Conservation (phyloP, 106 monocot species). For the Platanthera zijinensis region DNA sequence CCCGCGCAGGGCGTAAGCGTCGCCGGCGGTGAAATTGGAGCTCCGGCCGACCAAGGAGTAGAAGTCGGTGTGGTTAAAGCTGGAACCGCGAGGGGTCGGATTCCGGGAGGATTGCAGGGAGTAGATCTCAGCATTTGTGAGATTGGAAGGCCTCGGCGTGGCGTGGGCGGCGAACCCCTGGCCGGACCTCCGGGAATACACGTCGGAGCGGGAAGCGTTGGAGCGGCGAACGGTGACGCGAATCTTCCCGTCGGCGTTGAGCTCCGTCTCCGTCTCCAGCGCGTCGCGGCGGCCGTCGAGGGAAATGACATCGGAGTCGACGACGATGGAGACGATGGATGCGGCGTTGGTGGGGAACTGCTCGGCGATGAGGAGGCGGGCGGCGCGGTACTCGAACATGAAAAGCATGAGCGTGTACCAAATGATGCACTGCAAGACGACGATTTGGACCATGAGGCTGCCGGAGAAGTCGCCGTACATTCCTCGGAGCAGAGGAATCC, state of each 20-base stretch:
- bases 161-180: background rate
- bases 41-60: constrained; percentile 33
- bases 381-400: constrained; percentile 84
- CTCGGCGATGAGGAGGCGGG: constrained; percentile 58
- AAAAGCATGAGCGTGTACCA: constrained; percentile 97
- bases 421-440: constrained; percentile 92
- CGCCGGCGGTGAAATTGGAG: constrained; percentile 18
- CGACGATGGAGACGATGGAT: constrained; percentile 61
- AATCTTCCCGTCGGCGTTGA: constrained; percentile 74
- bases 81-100: constrained; percentile 51
- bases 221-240: constrained; percentile 78
- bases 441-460: constrained; percentile 84
- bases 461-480: constrained; percentile 93
- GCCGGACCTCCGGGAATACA: constrained; percentile 66
- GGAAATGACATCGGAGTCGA: constrained; percentile 77
- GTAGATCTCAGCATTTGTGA: constrained; percentile 66
- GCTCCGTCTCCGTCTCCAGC: constrained; percentile 58
- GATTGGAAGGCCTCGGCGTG: constrained; percentile 7
- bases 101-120: constrained; percentile 56
- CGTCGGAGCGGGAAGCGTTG: constrained; percentile 82
- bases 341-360: constrained; percentile 71
- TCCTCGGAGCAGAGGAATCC: constrained; percentile 73
- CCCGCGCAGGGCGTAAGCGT: background rate
- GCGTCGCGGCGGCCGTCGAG: constrained; percentile 58
- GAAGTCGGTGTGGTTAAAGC: constrained; percentile 54